Conservation (phyloP, 2,329 filamentous ascomycete genomes). For the Penicillium sp. region DNA sequence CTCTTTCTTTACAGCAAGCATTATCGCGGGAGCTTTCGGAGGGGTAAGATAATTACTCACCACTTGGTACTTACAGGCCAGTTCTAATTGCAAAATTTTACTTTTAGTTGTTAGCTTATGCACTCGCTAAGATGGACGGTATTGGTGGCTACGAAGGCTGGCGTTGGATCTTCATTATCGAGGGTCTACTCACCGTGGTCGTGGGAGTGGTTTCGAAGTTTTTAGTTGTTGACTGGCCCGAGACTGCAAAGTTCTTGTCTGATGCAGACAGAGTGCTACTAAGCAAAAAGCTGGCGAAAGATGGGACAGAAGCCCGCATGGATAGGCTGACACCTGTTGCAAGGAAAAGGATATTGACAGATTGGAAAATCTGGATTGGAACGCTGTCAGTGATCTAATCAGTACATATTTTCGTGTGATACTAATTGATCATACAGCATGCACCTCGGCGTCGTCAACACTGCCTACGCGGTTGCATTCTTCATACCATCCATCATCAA, state of each 20-base stretch:
- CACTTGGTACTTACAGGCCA: too few relatives aligned
- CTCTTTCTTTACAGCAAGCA: constrained; percentile 67
- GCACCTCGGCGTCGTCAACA: constrained; percentile 63
- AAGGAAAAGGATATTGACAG: constrained; percentile 57
- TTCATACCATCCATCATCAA: too few relatives aligned
- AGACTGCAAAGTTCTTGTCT: constrained; percentile 62
- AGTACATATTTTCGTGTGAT: too few relatives aligned
- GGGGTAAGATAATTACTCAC: constrained; percentile 34
- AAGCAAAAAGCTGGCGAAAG: constrained; percentile 57
- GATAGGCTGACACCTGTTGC: constrained; percentile 64
- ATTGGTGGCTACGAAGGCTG: constrained; percentile 59
- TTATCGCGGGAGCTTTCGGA: constrained; percentile 67
- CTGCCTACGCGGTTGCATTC: too few relatives aligned
- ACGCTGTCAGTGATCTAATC: too few relatives aligned
- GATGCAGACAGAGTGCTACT: constrained; percentile 64
- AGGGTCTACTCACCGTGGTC: constrained; percentile 60
- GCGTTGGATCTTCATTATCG: constrained; percentile 71
- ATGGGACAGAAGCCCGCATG: constrained; percentile 60
- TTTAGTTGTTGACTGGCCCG: constrained; percentile 65
- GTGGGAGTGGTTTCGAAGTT: constrained; percentile 60
- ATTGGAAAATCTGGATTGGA: constrained; percentile 34
- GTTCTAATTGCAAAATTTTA: too few relatives aligned
- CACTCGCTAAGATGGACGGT: too few relatives aligned
- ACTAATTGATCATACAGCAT: too few relatives aligned
- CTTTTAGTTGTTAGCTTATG: constrained; percentile 49